Evolutionary conservation across 2,329 filamentous ascomycete genomes (phyloP).

Genomic region (Colletotrichum lini): DNA sequence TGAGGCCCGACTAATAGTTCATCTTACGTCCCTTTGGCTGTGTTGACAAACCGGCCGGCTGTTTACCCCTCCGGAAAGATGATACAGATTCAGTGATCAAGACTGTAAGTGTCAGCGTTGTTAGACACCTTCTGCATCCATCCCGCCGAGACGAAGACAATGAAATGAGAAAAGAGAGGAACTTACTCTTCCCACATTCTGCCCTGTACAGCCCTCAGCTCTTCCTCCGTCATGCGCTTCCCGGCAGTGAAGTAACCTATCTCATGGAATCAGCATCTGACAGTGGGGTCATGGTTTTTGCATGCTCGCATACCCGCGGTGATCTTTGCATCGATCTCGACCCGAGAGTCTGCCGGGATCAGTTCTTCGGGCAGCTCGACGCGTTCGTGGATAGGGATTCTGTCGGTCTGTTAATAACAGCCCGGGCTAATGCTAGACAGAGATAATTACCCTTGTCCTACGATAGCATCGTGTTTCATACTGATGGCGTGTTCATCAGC

Average conservation of each 20-base stretch:
- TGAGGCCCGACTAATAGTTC: not conserved
- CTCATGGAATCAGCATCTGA: slow-evolving; percentile 11
- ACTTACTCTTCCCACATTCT: slow-evolving; percentile 88
- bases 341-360: slow-evolving; percentile 93
- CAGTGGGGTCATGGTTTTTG: not conserved
- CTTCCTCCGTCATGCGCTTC: slow-evolving; percentile 88
- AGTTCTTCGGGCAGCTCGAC: slow-evolving; percentile 93
- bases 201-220: slow-evolving; percentile 88
- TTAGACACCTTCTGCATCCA: slow-evolving; percentile 3
- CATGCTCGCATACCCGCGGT: slow-evolving; percentile 79
- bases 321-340: slow-evolving; percentile 99
- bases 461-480: slow-evolving; percentile 93
- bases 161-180: not conserved
- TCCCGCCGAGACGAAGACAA: not conserved
- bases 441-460: slow-evolving; percentile 77
- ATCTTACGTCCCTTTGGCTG: not conserved
- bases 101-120: slow-evolving; percentile 48
- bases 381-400: slow-evolving; percentile 88
- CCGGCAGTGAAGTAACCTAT: slow-evolving; percentile 87
- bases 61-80: not conserved
- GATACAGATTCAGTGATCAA: slow-evolving; percentile 54
- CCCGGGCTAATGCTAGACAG: not conserved
- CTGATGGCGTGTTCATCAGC: slow-evolving; percentile 56
- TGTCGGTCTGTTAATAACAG: slow-evolving; percentile 49
- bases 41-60: not conserved